phyloP scores from a whole-genome alignment of 768 basidiomycete genomes.

The Boletus reticulatus region DNA sequence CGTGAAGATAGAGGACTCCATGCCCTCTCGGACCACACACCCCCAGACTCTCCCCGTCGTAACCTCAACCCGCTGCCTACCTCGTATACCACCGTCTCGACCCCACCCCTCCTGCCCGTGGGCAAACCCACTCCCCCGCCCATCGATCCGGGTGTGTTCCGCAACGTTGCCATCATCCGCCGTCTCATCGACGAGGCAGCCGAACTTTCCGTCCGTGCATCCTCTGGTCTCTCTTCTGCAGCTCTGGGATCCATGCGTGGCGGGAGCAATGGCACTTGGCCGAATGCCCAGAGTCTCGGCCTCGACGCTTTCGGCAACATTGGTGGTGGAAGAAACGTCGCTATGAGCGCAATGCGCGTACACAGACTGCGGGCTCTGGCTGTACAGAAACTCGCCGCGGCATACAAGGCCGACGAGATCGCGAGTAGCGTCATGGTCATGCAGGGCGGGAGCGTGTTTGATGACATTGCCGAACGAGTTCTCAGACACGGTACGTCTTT shows the following conservation, averaged over 20 bases:
- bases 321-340: constrained; percentile 65
- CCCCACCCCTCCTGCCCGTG: constrained; percentile 51
- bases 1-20: constrained; percentile 45
- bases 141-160: constrained; percentile 87
- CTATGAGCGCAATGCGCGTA: constrained; percentile 83
- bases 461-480: constrained; percentile 88
- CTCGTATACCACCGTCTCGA: constrained; percentile 29
- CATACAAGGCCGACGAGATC: constrained; percentile 86
- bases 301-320: constrained; percentile 55
- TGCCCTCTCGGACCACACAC: constrained; percentile 33
- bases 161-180: constrained; percentile 70
- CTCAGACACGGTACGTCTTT: constrained; percentile 57
- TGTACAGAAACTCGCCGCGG: constrained; percentile 82
- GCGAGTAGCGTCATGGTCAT: constrained; percentile 93
- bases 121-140: constrained; percentile 79
- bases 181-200: constrained; percentile 87
- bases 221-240: constrained; percentile 77
- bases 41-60: constrained; percentile 44
- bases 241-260: constrained; percentile 67
- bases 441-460: constrained; percentile 91
- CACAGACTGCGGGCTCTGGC: constrained; percentile 79
- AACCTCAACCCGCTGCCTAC: constrained; percentile 35
- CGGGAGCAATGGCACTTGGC: constrained; percentile 51
- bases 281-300: constrained; percentile 59
- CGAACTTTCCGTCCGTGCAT: constrained; percentile 83